phyloP scores from a whole-genome alignment of 1,284 basidiomycete species.

The Austropuccinia psidii region DNA sequence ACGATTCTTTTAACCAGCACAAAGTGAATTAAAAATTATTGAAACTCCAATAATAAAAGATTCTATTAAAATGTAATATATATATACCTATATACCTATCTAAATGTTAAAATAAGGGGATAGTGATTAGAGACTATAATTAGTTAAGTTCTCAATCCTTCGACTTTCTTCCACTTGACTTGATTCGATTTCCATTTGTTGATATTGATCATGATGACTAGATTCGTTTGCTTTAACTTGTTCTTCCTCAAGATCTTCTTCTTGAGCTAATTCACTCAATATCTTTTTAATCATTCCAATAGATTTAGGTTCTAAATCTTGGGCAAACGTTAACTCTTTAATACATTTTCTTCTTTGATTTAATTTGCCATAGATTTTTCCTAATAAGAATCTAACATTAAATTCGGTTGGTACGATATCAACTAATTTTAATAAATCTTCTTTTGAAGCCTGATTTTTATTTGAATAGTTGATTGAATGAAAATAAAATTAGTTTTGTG shows the following conservation, averaged over 20 bases:
- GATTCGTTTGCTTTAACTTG: no score
- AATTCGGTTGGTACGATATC: constrained; percentile 81
- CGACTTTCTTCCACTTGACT: no score
- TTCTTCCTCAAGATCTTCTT: background rate
- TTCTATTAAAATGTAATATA: no score
- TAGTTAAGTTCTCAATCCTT: no score
- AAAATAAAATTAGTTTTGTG: constrained; percentile 42
- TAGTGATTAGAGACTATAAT: no score
- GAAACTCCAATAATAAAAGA: no score
- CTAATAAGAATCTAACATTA: constrained; percentile 90
- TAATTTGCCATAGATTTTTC: constrained; percentile 71
- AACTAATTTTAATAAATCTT: constrained; percentile 67
- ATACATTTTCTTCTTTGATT: constrained; percentile 70
- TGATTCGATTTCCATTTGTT: no score
- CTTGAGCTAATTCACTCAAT: constrained; percentile 37
- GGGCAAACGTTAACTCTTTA: constrained; percentile 71
- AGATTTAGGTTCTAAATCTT: constrained; percentile 59
- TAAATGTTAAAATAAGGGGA: no score
- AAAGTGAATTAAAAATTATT: no score
- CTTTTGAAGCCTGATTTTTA: constrained; percentile 60
- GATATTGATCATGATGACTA: background rate
- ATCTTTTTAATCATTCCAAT: constrained; percentile 48
- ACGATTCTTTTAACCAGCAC: no score
- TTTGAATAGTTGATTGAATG: background rate
- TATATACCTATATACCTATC: no score